Evolutionary conservation across 177 flowering plant genomes (phyloP), one percentile per base, ranked within the genome.

Genomic region (Telopea speciosissima): DNA sequence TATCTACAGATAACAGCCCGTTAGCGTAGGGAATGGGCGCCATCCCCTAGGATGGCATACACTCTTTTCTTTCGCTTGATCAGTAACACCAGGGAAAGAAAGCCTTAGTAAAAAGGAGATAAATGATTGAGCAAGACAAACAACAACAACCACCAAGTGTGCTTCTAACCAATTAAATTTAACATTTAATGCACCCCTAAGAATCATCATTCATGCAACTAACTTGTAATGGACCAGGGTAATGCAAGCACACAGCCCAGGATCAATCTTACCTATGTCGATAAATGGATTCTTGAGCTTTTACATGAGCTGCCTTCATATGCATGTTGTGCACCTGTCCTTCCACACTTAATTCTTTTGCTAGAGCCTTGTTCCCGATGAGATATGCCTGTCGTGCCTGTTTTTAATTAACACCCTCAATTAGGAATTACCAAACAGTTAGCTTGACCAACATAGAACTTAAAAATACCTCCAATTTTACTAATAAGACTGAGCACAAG

Each of bases 301-400:
- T 91, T 72, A 80, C 95, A 84, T 96, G 98, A 64, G 98, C 97
- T 63, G 86, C 97, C 83, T 93, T 93, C 98, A 96, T 96, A 64
- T 87, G 94, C 88, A 88, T 79, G 81, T 87, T 89, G 76, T 91
- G 93, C 79, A 91, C 66, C 76, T 93, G 97, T 49, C 99, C 98
- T 81, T 91, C 89, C n/a, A 79, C 75, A 72, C 97, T 91, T 74
- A 96, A 77, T 70, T 96, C 98, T 78, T 93, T 96, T 31, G 99
- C 97, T 54, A 96, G 79, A 68, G 93, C 95, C 79, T 90, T 96
- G 79, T 93, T 91, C 22, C 98, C 98, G 71, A 89, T 78, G 16
- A 88, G 85, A 79, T 87, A 96, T 26, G 99, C 99, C 76, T 96
- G 93, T 3, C 86, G 85, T 33, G 99, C 99, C 99, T 96, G 80